These are phyloP conservation scores for Sporothrix schenckii DNA, from an alignment of 2,329 filamentous ascomycete species.

Conservation along the genomic window DNA sequence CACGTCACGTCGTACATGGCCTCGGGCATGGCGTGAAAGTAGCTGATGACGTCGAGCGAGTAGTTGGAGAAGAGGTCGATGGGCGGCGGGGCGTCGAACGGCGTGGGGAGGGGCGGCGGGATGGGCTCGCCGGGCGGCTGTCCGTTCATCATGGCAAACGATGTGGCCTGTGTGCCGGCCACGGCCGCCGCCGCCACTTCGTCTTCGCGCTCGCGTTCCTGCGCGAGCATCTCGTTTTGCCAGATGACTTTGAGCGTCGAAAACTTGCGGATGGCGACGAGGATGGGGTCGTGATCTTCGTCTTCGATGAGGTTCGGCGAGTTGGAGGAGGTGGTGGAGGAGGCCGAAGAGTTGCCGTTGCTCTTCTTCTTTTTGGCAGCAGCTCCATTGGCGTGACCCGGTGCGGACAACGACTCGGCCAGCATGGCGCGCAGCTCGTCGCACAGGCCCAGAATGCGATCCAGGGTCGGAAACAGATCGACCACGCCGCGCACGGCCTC, in stretches of 20 bases:
- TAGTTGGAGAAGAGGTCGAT: constrained; percentile 12
- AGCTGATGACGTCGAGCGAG: constrained; percentile 17
- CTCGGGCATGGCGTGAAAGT: constrained; percentile 18
- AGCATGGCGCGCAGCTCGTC: constrained; percentile 7
- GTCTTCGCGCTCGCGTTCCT: neutral
- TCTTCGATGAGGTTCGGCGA: neutral
- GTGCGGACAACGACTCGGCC: neutral
- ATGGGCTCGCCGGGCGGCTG: neutral
- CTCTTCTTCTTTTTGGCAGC: no score
- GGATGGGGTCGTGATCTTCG: constrained; percentile 13
- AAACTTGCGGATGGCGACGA: constrained; percentile 13
- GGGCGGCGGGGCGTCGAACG: neutral
- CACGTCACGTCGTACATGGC: constrained; percentile 1
- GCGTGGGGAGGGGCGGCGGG: neutral
- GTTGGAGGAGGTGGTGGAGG: neutral
- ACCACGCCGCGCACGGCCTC: constrained; percentile 40
- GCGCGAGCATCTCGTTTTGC: constrained; percentile 23
- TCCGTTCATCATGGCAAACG: neutral
- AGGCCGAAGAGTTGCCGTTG: neutral
- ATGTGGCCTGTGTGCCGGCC: no score
- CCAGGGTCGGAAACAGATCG: constrained; percentile 42
- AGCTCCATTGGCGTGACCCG: no score
- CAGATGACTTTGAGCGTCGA: constrained; percentile 22
- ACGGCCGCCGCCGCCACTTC: neutral
- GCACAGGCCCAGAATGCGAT: constrained; percentile 36